These are phyloP conservation scores for Xylariaceae sp. DNA, from an alignment of 2,329 filamentous ascomycete genomes.

Conservation along the genomic window DNA sequence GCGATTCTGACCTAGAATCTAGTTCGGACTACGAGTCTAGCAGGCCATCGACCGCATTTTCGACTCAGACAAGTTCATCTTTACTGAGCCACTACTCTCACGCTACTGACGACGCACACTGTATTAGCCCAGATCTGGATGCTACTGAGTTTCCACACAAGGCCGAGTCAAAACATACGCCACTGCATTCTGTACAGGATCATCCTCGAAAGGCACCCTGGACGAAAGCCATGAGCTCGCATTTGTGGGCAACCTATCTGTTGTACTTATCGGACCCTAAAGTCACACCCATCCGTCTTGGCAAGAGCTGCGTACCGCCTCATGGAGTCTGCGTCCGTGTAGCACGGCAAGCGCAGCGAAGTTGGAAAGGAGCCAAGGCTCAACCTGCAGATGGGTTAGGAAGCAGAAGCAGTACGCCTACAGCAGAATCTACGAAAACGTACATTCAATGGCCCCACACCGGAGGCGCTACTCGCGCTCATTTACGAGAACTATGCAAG, in stretches of 20 bases:
- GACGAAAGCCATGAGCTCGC: slow-evolving; percentile 60
- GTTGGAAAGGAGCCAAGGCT: slow-evolving; percentile 57
- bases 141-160: slow-evolving; percentile 30
- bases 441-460: slow-evolving; percentile 62
- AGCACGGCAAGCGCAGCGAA: slow-evolving; percentile 59
- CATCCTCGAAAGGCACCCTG: slow-evolving; percentile 51
- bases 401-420: slow-evolving; percentile 54
- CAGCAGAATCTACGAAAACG: slow-evolving; percentile 40
- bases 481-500: slow-evolving; percentile 59
- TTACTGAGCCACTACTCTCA: slow-evolving; percentile 53
- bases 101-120: slow-evolving; percentile 52
- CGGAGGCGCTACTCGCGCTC: slow-evolving; percentile 55
- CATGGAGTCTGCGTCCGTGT: slow-evolving; percentile 60
- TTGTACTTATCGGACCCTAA: slow-evolving; percentile 62
- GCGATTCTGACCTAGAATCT: slow-evolving; percentile 48
- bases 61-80: slow-evolving; percentile 54
- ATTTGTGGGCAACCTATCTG: slow-evolving; percentile 61
- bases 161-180: slow-evolving; percentile 10
- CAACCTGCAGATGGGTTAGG: slow-evolving; percentile 34
- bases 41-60: slow-evolving; percentile 54
- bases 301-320: slow-evolving; percentile 59
- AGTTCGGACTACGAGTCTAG: slow-evolving; percentile 56
- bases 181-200: slow-evolving; percentile 14
- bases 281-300: slow-evolving; percentile 60
- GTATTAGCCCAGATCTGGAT: slow-evolving; percentile 47